Percentiles rank a stretch among this genome's conserved stretches.
phyloP scores from a whole-genome alignment of 208 protist species.

The Acanthamoeba lugdunensis region DNA sequence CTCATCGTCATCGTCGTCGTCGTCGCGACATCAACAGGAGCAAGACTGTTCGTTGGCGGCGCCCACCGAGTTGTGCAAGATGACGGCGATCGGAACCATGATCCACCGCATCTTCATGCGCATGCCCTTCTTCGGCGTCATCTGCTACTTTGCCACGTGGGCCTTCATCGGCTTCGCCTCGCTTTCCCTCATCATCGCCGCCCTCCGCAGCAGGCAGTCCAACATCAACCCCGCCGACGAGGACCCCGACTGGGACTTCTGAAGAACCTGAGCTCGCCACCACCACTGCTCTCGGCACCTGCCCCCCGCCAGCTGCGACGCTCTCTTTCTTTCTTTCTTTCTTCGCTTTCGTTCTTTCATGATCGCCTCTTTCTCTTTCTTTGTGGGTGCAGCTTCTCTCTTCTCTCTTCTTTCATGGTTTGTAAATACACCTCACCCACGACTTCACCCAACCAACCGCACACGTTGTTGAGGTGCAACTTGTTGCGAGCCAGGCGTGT shows the following conservation, averaged over 20 bases:
- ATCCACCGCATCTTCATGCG: constrained; percentile 71
- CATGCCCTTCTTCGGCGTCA: constrained; percentile 70
- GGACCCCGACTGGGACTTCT: constrained; percentile 69
- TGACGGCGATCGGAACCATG: constrained; percentile 68
- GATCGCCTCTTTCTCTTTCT: no score
- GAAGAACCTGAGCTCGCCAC: not conserved
- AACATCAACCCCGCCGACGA: constrained; percentile 12
- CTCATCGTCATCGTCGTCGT: not conserved
- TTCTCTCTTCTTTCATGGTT: no score
- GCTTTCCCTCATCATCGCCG: constrained; percentile 55
- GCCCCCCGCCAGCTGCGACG: no score
- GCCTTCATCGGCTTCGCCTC: constrained; percentile 55
- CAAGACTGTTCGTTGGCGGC: constrained; percentile 38
- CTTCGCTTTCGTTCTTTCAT: no score
- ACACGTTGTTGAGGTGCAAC: no score
- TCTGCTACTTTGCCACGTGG: constrained; percentile 73
- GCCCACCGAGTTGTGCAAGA: constrained; percentile 56
- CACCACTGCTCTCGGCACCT: not conserved
- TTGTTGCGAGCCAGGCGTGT: no score
- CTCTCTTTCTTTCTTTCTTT: no score
- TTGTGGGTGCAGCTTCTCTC: no score
- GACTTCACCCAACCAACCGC: no score
- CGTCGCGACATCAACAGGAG: not conserved
- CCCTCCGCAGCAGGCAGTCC: constrained; percentile 41
- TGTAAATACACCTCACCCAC: no score